A percentile compares a stretch with the other conserved stretches of the same genome.
Conservation (phyloP, 495 filamentous ascomycete species). For the Aspergillus avenaceus region DNA sequence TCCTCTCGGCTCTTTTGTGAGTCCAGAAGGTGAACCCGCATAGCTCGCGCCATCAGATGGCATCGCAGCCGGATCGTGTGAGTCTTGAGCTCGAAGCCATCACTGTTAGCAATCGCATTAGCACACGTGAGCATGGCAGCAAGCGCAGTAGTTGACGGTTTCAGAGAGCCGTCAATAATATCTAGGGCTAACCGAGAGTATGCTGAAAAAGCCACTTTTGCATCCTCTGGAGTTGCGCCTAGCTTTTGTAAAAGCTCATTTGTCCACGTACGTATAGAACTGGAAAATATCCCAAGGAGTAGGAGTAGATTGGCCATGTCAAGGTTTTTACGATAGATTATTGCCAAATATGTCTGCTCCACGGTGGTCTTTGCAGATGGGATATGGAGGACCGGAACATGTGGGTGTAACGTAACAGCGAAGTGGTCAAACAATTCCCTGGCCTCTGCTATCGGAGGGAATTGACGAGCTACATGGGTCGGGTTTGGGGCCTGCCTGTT, state of each 20-base stretch:
- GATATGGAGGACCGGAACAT: conserved; percentile 23
- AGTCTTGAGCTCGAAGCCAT: conserved; percentile 17
- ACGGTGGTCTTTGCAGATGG: conserved; percentile 18
- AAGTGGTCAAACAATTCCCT: conserved; percentile 22
- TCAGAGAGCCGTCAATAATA: conserved; percentile 17
- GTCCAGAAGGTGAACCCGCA: conserved; percentile 27
- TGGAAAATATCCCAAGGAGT: conserved; percentile 23
- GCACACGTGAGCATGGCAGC: conserved; percentile 17
- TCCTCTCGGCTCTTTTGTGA: conserved; percentile 18
- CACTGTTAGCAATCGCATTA: conserved; percentile 19
- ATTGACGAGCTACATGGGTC: neutral
- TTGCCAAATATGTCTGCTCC: conserved; percentile 18
- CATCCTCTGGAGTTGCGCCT: conserved; percentile 16
- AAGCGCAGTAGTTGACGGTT: conserved; percentile 22
- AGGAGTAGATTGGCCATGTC: conserved; percentile 11
- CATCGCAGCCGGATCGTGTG: conserved; percentile 19
- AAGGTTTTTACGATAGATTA: conserved; percentile 17
- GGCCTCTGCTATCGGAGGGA: conserved; percentile 23
- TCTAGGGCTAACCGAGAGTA: conserved; percentile 17
- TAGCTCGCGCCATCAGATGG: conserved; percentile 20
- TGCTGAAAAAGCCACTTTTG: conserved; percentile 16
- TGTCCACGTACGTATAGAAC: conserved; percentile 20
- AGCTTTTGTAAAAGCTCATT: conserved; percentile 15
- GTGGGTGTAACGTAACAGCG: conserved; percentile 16
- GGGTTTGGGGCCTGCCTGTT: no score